These are phyloP conservation scores for Nepenthes mirabilis DNA, from an alignment of 148 eudicot species.

Conservation along the genomic window DNA sequence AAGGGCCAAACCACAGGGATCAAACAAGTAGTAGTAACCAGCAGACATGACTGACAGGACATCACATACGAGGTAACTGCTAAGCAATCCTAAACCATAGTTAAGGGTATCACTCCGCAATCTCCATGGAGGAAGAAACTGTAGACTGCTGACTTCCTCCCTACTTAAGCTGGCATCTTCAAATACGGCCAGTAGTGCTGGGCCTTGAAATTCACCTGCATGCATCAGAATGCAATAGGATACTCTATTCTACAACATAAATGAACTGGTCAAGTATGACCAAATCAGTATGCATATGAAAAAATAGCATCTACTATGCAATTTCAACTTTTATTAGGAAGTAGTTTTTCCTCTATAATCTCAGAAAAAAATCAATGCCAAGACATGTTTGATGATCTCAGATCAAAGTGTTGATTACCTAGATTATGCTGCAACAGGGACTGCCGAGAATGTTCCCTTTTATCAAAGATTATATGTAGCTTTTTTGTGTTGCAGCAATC, in stretches of 20 bases:
- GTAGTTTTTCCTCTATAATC: background rate
- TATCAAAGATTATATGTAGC: slow-evolving; percentile 75
- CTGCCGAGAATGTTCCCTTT: slow-evolving; percentile 80
- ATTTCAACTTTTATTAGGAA: background rate
- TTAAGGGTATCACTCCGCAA: slow-evolving; percentile 78
- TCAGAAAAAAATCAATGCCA: background rate
- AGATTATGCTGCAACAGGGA: slow-evolving; percentile 90
- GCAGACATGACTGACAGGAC: slow-evolving; percentile 77
- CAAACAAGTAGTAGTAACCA: slow-evolving; percentile 81
- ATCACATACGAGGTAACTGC: slow-evolving; percentile 74
- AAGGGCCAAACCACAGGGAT: slow-evolving; percentile 84
- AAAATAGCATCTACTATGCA: background rate
- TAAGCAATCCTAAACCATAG: slow-evolving; percentile 81
- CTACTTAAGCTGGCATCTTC: slow-evolving; percentile 86
- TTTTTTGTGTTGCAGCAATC: slow-evolving; percentile 92
- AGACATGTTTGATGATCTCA: background rate
- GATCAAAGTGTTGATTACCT: slow-evolving; percentile 33
- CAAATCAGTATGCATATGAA: background rate
- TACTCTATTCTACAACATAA: background rate
- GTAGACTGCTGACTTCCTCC: slow-evolving; percentile 87
- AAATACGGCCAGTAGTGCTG: slow-evolving; percentile 62
- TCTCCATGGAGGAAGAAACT: slow-evolving; percentile 94
- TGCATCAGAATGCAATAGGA: background rate
- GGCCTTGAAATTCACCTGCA: slow-evolving; percentile 96
- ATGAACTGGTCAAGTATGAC: background rate